These are phyloP conservation scores for Citrullus colocynthis DNA, from an alignment of 306 rosid species.

Conservation along the genomic window DNA sequence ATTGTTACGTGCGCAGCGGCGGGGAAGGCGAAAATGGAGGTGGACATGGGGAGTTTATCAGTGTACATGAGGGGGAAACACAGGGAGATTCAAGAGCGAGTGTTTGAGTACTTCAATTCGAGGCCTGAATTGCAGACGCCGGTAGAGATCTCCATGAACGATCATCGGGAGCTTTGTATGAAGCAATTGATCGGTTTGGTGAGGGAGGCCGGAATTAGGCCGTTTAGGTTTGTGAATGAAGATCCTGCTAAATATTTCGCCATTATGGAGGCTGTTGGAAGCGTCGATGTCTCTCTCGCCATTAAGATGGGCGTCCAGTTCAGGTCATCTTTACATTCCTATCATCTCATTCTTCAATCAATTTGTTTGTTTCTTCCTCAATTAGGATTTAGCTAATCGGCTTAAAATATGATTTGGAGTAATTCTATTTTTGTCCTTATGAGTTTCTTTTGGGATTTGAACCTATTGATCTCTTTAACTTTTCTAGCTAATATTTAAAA, in stretches of 20 bases:
- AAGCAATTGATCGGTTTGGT: slow-evolving; percentile 64
- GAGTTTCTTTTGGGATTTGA: no score
- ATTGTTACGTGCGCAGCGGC: slow-evolving; percentile 28
- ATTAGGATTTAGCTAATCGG: no score
- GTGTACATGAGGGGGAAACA: slow-evolving; percentile 50
- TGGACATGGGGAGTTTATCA: slow-evolving; percentile 26
- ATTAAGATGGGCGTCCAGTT: slow-evolving; percentile 91
- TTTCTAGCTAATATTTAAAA: no score
- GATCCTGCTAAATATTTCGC: slow-evolving; percentile 75
- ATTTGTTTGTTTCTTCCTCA: not conserved
- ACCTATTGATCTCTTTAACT: no score
- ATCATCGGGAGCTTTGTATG: slow-evolving; percentile 73
- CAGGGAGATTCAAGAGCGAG: slow-evolving; percentile 54
- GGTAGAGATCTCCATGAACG: slow-evolving; percentile 55
- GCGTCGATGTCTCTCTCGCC: slow-evolving; percentile 78
- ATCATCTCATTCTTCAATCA: not conserved
- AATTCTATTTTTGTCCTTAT: not conserved
- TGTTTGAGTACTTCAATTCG: slow-evolving; percentile 45
- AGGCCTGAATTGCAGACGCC: slow-evolving; percentile 79
- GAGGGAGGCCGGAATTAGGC: slow-evolving; percentile 59
- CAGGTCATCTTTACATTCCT: slow-evolving; percentile 31
- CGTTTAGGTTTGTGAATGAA: slow-evolving; percentile 34
- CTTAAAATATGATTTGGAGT: no score
- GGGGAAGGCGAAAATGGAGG: not conserved
- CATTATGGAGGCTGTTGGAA: slow-evolving; percentile 64